Base-by-base conservation (phyloP, 106 monocot species). In the Dactylorhiza incarnata region DNA sequence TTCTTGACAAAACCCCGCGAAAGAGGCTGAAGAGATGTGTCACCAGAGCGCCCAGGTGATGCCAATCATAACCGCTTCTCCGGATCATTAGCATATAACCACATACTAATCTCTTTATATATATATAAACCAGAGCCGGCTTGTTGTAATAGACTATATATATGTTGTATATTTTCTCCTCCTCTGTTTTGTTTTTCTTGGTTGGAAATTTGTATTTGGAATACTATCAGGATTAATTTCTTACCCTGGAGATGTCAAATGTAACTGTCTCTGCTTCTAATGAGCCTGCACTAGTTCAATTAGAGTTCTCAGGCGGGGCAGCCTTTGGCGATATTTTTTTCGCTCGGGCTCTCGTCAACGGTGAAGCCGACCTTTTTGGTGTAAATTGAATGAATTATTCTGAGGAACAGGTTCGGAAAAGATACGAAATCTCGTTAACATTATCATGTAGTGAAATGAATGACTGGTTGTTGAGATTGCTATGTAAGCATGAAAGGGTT, bases 21-120 rank as follows among this genome's bases (percentile, higher is more conserved):
- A 45, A 8, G 43, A 59, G 10, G 20, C 71, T 71, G 37, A 22
- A 51, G 50, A 51, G 81, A 55, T 71, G 68, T 72, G 65, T 74
- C 14, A 74, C 51, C 5, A 44, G 72, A 49, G 15, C 23, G 49
- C 72, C 72, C 0, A 76, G 77, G 85, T 78, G 88, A 88, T 73
- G 83, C 80, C 79, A 82, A 78, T 65, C 61, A 24, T 62, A 2
- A 22, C 23, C 7, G 37, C 37, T 22, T 62, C 61, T 62, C 23
- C 20, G 16, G 65, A 4, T 29, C 9, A 29, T 3, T 26, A 3
- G 13, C 29, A 26, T 65, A 26, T 65, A 65, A 65, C n/a, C 29
- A 25, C 12, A 65, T 65, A 65, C 12, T 12, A 29, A 29, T 65
- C 29, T 65, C 2, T 24, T 29, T 62, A 37, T 37, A 37, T 37